Evolutionary conservation across 495 filamentous ascomycete species (phyloP), one percentile per base, ranked within the genome.

Genomic region (Aspergillus carlsbadensis): DNA sequence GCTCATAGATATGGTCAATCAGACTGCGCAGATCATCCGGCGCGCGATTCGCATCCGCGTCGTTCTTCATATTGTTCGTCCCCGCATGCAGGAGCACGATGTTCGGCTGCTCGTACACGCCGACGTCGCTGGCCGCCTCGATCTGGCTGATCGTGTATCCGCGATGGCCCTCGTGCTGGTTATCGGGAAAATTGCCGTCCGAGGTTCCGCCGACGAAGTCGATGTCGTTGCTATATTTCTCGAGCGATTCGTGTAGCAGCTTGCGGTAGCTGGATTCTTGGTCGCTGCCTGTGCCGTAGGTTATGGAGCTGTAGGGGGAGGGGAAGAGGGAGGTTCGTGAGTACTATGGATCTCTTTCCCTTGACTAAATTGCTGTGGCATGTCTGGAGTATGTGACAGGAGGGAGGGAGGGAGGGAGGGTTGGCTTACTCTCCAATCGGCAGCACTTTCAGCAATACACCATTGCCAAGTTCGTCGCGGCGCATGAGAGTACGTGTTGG

Each of bases 81-180:
- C 44, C 44, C 44, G 44, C 44, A 15, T 47, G 44, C 6, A 47
- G 44, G 21, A 47, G 44, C 13, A 31, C 44, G 29, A 47, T 47
- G 31, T 47, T 47, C 8, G 44, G 21, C 11, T 20, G 13, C 10
- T 20, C 44, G 44, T 47, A 47, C 13, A 47, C 13, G 36, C 36
- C 36, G 3, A 17, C 3, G 3, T 3, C 13, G 13, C 36, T 39
- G 5, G 11, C 36, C 3, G 6, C 24, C 14, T 21, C n/a, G 11
- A 39, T 39, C 3, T 14, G 5, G 5, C 13, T 39, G 36, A 39
- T 39, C 5, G 4, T 14, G 11, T 5, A 39, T 5, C 36, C 36
- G 3, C 36, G 36, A 17, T 39, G 36, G 4, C 36, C 36, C 13
- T 39, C 36, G 11, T 39, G 36, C 5, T 39, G 5, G 11, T 5